Base-by-base conservation (phyloP, 805 yeast genomes). In the Schwanniomyces pseudopolymorphus region DNA sequence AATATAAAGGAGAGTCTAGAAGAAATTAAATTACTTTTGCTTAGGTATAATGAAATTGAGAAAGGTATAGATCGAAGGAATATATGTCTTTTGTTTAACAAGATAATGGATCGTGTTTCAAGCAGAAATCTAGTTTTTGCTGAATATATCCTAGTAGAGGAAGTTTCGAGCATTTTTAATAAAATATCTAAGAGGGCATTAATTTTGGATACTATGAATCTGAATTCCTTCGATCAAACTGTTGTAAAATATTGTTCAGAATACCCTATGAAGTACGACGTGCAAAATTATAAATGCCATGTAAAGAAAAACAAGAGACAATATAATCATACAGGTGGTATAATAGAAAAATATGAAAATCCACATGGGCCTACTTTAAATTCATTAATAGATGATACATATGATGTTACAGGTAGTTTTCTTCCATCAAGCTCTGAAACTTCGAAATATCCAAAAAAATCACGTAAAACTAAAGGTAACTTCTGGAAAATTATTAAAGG, bases 281-380 rank as follows among this genome's bases (percentile, higher is more conserved):
- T 17, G 19, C 26, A 36, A 5, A 44, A 47, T 33, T 47, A 47
- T 28, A 44, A 41, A 27, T 47, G 22, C 33, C 43, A 47, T 33
- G 26, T 47, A 14, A 14, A 17, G 39, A 47, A 33, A 42, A 47
- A 25, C 47, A 44, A 3, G 47, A 39, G 19, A 40, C 47, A 47
- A 31, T 47, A 26, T 22, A 8, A 22, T 8, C 25, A 5, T 22
- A 22, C 25, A 22, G 25, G 10, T 4, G 10, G 10, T 26, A 10
- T 6, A 11, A 9, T 11, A 26, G 3, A 6, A 26, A 26, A 33
- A 17, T 9, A 14, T 11, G 4, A 33, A 10, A 33, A 13, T 27
- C 6, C 9, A 11, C 5, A 27, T 14, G 4, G 19, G 8, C 8
- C 25, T 8, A 22, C 5, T 22, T 22, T 22, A 8, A 8, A 22